Conservation (phyloP, 1,284 basidiomycete species). For the Boletellus deceptivus region DNA sequence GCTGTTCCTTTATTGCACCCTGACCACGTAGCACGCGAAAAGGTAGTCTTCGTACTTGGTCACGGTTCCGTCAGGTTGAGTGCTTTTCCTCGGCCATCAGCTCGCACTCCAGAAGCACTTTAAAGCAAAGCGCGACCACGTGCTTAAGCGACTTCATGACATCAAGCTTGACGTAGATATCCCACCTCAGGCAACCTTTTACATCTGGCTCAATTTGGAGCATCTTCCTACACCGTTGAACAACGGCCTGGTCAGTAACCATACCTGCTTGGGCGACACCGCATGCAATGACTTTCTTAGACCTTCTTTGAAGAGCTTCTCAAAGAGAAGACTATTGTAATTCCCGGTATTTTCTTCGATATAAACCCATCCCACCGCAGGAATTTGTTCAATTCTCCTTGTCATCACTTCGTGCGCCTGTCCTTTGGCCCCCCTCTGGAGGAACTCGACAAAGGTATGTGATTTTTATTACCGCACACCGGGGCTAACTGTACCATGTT, state of each 20-base stretch:
- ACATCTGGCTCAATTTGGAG: constrained; percentile 88
- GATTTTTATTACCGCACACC: background rate
- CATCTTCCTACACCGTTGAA: constrained; percentile 77
- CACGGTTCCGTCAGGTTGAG: background rate
- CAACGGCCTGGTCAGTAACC: constrained; percentile 70
- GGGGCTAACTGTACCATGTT: constrained; percentile 3
- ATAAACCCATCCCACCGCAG: constrained; percentile 81
- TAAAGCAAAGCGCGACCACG: constrained; percentile 87
- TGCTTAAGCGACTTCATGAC: constrained; percentile 75
- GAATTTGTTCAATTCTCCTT: constrained; percentile 88
- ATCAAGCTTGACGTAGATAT: constrained; percentile 77
- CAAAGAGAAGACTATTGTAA: constrained; percentile 87
- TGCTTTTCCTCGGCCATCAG: constrained; percentile 31
- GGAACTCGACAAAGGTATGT: constrained; percentile 73
- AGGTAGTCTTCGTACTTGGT: constrained; percentile 36
- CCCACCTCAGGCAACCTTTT: constrained; percentile 79
- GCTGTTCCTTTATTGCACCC: constrained; percentile 81
- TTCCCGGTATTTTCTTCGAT: constrained; percentile 91
- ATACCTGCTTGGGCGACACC: background rate
- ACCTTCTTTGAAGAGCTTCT: constrained; percentile 95
- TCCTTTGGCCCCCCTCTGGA: constrained; percentile 87
- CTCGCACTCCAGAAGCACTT: constrained; percentile 85
- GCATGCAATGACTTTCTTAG: constrained; percentile 33
- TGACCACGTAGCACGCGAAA: constrained; percentile 67
- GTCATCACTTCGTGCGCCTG: constrained; percentile 84